Conservation (phyloP, 2,329 filamentous ascomycete species). For the Curvularia verruculosa region DNA sequence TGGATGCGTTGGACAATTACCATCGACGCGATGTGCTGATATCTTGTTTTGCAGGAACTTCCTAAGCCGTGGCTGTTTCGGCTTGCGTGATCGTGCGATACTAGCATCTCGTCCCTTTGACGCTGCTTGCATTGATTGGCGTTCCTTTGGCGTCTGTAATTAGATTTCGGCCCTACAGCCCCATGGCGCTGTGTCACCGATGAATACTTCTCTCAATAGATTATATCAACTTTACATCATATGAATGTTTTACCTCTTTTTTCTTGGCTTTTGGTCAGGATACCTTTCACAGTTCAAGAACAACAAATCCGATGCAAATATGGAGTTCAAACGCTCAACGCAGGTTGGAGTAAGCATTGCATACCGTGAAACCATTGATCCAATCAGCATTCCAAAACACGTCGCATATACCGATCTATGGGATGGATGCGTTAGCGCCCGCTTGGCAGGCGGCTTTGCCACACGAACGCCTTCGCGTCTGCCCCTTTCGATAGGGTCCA, state of each 20-base stretch:
- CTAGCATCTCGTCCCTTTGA: constrained; percentile 8
- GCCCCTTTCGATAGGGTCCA: constrained; percentile 12
- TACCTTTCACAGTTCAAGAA: not conserved
- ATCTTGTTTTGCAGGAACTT: constrained; percentile 8
- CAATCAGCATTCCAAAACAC: not conserved
- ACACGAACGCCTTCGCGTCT: constrained; percentile 12
- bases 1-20: not conserved
- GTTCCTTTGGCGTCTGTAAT: constrained; percentile 11
- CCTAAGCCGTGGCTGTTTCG: constrained; percentile 1
- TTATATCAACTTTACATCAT: not conserved
- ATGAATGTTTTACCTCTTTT: not conserved
- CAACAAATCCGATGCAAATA: not conserved
- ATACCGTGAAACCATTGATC: not conserved
- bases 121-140: constrained; percentile 9
- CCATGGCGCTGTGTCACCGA: not conserved
- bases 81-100: constrained; percentile 4
- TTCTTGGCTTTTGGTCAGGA: not conserved
- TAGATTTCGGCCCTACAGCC: constrained; percentile 3
- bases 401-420: constrained; percentile 1
- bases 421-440: constrained; percentile 8
- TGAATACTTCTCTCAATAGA: constrained; percentile 9
- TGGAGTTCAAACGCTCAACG: not conserved
- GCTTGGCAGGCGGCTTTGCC: constrained; percentile 11
- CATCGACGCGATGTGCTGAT: constrained; percentile 5
- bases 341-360: not conserved